Conservation (phyloP, 2,329 filamentous ascomycete species). For the Chrysoporthe austroafricana region DNA sequence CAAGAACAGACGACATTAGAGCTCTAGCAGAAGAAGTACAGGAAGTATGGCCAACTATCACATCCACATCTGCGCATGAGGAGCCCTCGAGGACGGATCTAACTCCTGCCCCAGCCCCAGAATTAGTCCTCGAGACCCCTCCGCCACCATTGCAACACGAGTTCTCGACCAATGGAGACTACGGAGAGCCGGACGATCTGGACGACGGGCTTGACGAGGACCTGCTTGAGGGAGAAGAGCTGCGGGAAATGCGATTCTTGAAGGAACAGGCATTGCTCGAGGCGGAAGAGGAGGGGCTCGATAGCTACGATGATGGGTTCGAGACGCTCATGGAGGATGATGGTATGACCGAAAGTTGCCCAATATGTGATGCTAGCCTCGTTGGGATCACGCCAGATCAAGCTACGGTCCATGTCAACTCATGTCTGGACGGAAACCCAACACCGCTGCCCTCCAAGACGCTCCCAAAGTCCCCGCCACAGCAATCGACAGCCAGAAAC, state of each 20-base stretch:
- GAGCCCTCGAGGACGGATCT: constrained; percentile 26
- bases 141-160: constrained; percentile 20
- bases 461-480: constrained; percentile 28
- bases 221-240: constrained; percentile 64
- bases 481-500: constrained; percentile 23
- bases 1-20: background rate
- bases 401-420: constrained; percentile 85
- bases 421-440: constrained; percentile 83
- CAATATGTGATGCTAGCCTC: constrained; percentile 74
- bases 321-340: constrained; percentile 38
- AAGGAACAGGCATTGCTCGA: constrained; percentile 73
- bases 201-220: constrained; percentile 62
- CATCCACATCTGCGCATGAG: constrained; percentile 15
- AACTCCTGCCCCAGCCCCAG: constrained; percentile 23
- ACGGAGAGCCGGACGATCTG: constrained; percentile 45
- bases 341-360: constrained; percentile 59
- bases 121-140: constrained; percentile 8
- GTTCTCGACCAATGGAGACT: constrained; percentile 36
- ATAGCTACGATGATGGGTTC: constrained; percentile 40
- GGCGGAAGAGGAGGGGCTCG: constrained; percentile 54
- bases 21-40: constrained; percentile 15
- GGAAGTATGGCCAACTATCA: constrained; percentile 24
- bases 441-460: constrained; percentile 53
- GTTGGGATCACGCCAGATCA: constrained; percentile 65
- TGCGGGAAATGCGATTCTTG: constrained; percentile 71